Evolutionary conservation across 441 rosid genomes (phyloP).

Genomic region (Populus tomentosa): DNA sequence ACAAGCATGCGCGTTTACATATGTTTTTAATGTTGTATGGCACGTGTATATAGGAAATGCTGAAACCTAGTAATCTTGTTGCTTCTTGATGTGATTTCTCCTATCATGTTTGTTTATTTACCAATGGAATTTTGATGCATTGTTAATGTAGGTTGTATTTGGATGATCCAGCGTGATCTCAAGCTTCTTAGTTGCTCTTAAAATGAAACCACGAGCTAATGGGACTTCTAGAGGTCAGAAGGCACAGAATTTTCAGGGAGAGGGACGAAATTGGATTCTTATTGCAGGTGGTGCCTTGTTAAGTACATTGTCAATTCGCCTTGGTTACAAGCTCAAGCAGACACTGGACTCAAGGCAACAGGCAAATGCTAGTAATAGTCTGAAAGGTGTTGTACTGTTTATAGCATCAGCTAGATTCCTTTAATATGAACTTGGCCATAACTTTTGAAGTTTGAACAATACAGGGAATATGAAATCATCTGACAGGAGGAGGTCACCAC

Average conservation of each 20-base stretch:
- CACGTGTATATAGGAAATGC: not conserved
- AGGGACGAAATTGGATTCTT: conserved; percentile 82
- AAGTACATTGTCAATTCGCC: conserved; percentile 81
- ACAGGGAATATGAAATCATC: conserved; percentile 55
- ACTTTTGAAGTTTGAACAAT: conserved; percentile 17
- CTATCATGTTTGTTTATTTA: not conserved
- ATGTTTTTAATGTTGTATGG: not conserved
- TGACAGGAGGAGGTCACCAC: conserved; percentile 42
- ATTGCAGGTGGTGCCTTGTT: conserved; percentile 92
- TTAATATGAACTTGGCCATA: not conserved
- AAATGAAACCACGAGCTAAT: conserved; percentile 56
- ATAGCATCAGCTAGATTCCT: conserved; percentile 4
- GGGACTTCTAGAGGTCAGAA: conserved; percentile 48
- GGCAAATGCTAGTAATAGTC: conserved; percentile 32
- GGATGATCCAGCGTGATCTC: conserved; percentile 36
- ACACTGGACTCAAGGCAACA: conserved; percentile 51
- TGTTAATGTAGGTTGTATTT: conserved; percentile 41
- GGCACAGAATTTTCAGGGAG: conserved; percentile 35
- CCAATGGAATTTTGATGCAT: conserved; percentile 11
- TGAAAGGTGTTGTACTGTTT: conserved; percentile 31
- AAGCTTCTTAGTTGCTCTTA: conserved; percentile 25
- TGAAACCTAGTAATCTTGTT: not conserved
- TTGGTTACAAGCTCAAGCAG: conserved; percentile 88
- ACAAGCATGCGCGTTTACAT: not conserved
- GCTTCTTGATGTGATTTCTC: not conserved